A percentile compares a stretch with the other conserved stretches of the same genome.
These are phyloP conservation scores for Phlebopus sp. DNA, from an alignment of 1,284 basidiomycete genomes.

Conservation along the genomic window DNA sequence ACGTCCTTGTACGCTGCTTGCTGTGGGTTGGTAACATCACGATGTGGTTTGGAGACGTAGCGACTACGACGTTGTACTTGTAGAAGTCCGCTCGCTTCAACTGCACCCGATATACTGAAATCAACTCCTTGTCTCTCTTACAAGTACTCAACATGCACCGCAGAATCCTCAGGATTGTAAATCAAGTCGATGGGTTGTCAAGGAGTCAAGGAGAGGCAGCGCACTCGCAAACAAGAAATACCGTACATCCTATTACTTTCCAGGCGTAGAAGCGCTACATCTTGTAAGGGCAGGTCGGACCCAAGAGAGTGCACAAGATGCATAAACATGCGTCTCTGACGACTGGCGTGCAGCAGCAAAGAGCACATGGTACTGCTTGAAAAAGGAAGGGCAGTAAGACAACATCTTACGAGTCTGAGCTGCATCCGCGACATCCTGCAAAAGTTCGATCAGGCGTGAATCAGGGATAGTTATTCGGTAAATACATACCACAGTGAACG, in stretches of 20 bases:
- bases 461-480: background rate
- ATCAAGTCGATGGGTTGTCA: too few species aligned
- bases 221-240: too few species aligned
- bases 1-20: slow-evolving; percentile 21
- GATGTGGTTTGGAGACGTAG: background rate
- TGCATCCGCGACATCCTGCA: slow-evolving; percentile 77
- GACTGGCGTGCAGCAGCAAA: background rate
- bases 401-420: slow-evolving; percentile 69
- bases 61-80: background rate
- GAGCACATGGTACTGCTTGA: background rate
- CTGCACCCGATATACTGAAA: too few species aligned
- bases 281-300: too few species aligned
- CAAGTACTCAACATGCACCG: too few species aligned
- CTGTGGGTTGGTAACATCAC: background rate
- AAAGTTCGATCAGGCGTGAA: slow-evolving; percentile 10
- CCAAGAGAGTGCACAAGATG: too few species aligned
- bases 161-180: too few species aligned
- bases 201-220: too few species aligned
- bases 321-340: too few species aligned
- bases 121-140: too few species aligned
- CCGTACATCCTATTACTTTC: too few species aligned
- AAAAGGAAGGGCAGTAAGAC: background rate
- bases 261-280: too few species aligned
- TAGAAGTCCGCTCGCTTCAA: background rate
- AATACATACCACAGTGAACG: slow-evolving; percentile 86